Evolutionary conservation across 371 early-diverging fungal genomes (phyloP).

Genomic region (Polyrhizophydium stewartii): DNA sequence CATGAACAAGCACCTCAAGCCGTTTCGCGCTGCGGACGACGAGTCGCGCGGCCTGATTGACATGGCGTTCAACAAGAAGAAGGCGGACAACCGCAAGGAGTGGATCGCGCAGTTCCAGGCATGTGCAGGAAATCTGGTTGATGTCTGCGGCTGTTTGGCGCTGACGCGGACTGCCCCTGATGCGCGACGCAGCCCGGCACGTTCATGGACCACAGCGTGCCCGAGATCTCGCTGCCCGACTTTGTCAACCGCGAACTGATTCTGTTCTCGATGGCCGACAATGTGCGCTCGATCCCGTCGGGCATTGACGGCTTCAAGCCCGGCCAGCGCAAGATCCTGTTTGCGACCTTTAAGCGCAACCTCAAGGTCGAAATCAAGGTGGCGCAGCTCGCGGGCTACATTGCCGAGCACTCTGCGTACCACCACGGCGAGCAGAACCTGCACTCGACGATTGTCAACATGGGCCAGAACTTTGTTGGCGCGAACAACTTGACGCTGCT

Average conservation of each 20-base stretch:
- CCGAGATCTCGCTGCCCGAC: constrained; percentile 81
- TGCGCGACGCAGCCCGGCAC: constrained; percentile 72
- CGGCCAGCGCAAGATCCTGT: constrained; percentile 98
- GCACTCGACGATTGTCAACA: constrained; percentile 85
- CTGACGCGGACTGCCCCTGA: background rate
- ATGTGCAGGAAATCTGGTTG: constrained; percentile 13
- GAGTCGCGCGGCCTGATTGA: constrained; percentile 86
- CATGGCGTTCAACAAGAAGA: constrained; percentile 98
- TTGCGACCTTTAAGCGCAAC: constrained; percentile 89
- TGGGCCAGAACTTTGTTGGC: constrained; percentile 99
- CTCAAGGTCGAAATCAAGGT: constrained; percentile 88
- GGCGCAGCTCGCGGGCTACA: constrained; percentile 93
- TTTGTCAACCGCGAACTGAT: constrained; percentile 99
- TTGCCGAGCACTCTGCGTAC: constrained; percentile 92
- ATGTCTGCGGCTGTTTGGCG: background rate
- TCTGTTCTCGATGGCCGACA: constrained; percentile 97
- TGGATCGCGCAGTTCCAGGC: constrained; percentile 89
- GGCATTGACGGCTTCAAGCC: constrained; percentile 99
- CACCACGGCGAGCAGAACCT: constrained; percentile 98
- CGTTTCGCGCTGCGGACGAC: constrained; percentile 60
- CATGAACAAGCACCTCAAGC: constrained; percentile 80
- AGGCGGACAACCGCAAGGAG: constrained; percentile 94
- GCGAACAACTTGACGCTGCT: constrained; percentile 96
- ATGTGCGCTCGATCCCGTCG: constrained; percentile 96
- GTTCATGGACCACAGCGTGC: constrained; percentile 84